Base-by-base conservation (phyloP, 2,329 filamentous ascomycete species). In the Alternaria incomplexa region DNA sequence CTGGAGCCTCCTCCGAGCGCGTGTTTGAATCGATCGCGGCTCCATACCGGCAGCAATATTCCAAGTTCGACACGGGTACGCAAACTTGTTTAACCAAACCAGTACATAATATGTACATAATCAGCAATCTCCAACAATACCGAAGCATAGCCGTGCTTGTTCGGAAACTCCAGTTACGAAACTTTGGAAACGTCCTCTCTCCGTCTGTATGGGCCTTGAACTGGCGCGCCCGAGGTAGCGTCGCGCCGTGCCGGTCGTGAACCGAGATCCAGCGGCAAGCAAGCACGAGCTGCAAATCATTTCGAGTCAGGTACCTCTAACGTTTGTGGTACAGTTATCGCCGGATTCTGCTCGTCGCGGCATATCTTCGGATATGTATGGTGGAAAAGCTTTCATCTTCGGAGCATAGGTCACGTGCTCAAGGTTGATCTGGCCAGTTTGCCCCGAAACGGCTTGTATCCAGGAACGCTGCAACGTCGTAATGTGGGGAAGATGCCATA, bases 201-300 rank as follows among this genome's bases (percentile, higher is more conserved):
- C 23, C 17, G 25, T 45, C 6, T n/a, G 28, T 23, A 47, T 47
- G 26, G 23, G 45, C 55, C 56, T 60, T 64, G 57, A 48, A 63
- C 61, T 67, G 65, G 59, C 63, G 58, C 56, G 66, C 58, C 69
- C 64, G 64, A 63, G 63, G 62, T 69, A 70, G 69, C 64, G 68
- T 70, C 65, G 65, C 54, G 63, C 70, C 70, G 70, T 67, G 67
- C 70, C 69, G 70, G 70, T 59, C 50, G 46, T 64, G 64, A 70
- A 53, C 67, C 65, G 67, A 70, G 67, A 72, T 72, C 67, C 67
- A 68, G 67, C 64, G 61, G 48, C 62, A 59, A 69, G 68, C 69
- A 69, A 69, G 68, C 69, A 69, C 69, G 62, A 69, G 61, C 66
- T 69, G 55, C 58, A 36, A 61, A 61, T 67, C 60, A 58, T 56